Evolutionary conservation across 2,329 filamentous ascomycete genomes (phyloP).

Genomic region (Epichloe amarillans): DNA sequence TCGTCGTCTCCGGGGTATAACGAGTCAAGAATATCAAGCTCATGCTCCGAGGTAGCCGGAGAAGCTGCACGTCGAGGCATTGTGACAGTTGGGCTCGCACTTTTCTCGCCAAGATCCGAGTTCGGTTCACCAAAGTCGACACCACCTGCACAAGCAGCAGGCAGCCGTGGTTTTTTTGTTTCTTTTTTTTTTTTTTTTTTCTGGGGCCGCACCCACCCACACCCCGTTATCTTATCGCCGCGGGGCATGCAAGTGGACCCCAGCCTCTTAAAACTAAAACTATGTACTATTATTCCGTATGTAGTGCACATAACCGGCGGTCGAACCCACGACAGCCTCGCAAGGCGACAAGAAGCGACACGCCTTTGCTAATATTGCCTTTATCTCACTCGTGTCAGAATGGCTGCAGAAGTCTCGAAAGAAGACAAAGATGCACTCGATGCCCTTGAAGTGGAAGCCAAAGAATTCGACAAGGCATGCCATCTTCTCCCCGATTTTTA

Average conservation of each 20-base stretch:
- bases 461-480: conserved; percentile 82
- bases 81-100: neutral
- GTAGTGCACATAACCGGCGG: too few relatives aligned
- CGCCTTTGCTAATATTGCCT: neutral
- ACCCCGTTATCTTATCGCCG: conserved; percentile 26
- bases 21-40: conserved; percentile 76
- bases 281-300: too few relatives aligned
- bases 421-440: conserved; percentile 67
- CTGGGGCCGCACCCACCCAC: neutral
- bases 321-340: neutral
- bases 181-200: neutral
- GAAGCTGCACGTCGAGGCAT: conserved; percentile 69
- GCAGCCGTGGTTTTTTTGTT: neutral
- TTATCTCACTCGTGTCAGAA: neutral
- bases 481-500: neutral
- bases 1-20: conserved; percentile 53
- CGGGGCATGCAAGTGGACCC: conserved; percentile 14
- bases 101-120: conserved; percentile 11
- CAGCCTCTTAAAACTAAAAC: neutral
- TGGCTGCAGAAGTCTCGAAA: conserved; percentile 25
- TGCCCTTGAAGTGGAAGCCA: conserved; percentile 69
- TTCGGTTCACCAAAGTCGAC: too few relatives aligned
- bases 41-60: conserved; percentile 74
- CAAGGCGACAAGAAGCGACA: neutral
- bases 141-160: too few relatives aligned